Evolutionary conservation across 2,329 filamentous ascomycete species (phyloP), one percentile per base, ranked within the genome.

Genomic region (Trichoderma sp.): DNA sequence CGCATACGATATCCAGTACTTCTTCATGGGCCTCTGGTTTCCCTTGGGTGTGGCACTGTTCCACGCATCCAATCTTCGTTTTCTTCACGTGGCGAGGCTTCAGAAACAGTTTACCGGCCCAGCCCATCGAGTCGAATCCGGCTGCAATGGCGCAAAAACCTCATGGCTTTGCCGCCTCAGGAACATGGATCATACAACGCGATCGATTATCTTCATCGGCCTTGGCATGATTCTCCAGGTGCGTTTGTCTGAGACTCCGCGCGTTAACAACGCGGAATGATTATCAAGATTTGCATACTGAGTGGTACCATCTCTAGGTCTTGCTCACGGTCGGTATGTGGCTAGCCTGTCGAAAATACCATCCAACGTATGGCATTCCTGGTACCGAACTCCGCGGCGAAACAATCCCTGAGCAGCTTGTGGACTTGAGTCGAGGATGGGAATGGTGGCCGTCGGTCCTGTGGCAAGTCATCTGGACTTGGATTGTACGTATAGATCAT

Each of bases 381-480:
- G 79, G 79, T 3, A 80, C 80, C 7, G 78, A 77, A 37, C 74
- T 81, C 24, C 70, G 70, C 1, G 73, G 75, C 10, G 68, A 64
- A 5, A 77, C 75, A 0, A 66, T 80, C 16, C 81, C 82, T 28
- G 82, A 83, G 16, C 79, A 83, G 14, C 74, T 81, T 18, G 76
- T 81, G 8, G 78, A 79, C 7, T 80, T 83, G 68, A 76, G 79
- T 68, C 77, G 78, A 11, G 87, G 88, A 6, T 86, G 83, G 80
- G 88, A 90, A 77, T 90, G 87, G 87, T 85, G 85, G 76, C 86
- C 85, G 1, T 83, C 83, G 0, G 81, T 85, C 4, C 71, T 85
- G 24, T 88, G 85, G 85, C 86, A 87, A 70, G 76, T 85, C 5
- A 75, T 84, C 64, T 88, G 85, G 85, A 81, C 83, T 5, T 87